Base-by-base conservation (phyloP, 768 basidiomycete genomes). In the Amanita brunnescens region DNA sequence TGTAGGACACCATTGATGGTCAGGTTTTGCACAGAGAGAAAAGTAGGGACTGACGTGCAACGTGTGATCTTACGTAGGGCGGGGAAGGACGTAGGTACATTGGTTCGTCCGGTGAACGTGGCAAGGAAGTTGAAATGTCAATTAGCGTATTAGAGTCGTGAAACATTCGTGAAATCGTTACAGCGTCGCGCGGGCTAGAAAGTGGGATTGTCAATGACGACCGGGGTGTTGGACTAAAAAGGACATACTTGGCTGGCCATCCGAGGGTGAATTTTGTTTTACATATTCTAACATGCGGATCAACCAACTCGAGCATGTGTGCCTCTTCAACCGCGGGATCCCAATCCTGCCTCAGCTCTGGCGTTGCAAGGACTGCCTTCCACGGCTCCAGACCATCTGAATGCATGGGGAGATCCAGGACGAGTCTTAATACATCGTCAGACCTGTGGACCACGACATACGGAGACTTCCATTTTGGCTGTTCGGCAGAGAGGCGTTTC, bases 241-340 rank as follows among this genome's bases (percentile, higher is more conserved):
- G 40, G 37, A 77, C 91, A 61, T 62, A 95, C 93, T 86, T 93
- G 51, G 92, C 93, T 51, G 95, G 95, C 95, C 95, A 99, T 1
- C 95, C 95, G 8, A 99, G 68, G 6, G 84, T 83, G 63, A 91
- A 97, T 56, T 91, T 89, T 0, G 92, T 96, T 70, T 89, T 91
- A 18, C 79, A 77, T 61, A 99, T 86, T 54, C 92, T 73, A 6
- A 91, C 95, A 55, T 78, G 77, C 35, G 81, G 80, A 66, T 96
- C 94, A 51, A 95, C 79, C 68, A 90, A 74, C 67, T 97, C 93
- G 35, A 97, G 69, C 13, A 91, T 68, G 57, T 81, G 80, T 0
- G 91, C 83, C 41, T 81, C 79, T 57, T 94, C 89, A 14, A 96
- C 95, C 33, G 93, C 86, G 20, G 91, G 90, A 64, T 97, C 95